Conservation (phyloP, 2,329 filamentous ascomycete species). For the Penicillium griseofulvum region DNA sequence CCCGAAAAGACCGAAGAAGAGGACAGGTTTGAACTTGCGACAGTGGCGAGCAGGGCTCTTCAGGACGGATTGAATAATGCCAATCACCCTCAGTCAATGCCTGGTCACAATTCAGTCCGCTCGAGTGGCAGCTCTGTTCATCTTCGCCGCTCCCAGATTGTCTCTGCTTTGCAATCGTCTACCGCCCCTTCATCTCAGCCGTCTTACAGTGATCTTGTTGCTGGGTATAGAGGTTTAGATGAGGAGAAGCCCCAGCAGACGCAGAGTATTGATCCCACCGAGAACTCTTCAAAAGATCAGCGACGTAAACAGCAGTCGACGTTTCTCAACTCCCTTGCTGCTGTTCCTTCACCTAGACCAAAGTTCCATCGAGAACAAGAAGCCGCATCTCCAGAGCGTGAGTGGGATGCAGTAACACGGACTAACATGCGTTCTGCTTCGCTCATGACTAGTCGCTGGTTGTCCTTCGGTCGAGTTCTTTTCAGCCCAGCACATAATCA, state of each 20-base stretch:
- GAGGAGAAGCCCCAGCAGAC: slow-evolving; percentile 14
- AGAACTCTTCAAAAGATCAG: slow-evolving; percentile 19
- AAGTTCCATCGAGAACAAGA: slow-evolving; percentile 33
- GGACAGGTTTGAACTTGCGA: slow-evolving; percentile 38
- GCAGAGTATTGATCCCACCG: not conserved
- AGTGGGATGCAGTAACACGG: slow-evolving; percentile 42
- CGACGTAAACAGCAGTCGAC: slow-evolving; percentile 26
- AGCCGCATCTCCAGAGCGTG: slow-evolving; percentile 43
- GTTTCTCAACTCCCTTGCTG: slow-evolving; percentile 26
- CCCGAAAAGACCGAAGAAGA: slow-evolving; percentile 14
- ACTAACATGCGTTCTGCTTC: slow-evolving; percentile 51
- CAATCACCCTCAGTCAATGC: slow-evolving; percentile 8
- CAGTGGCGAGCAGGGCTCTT: slow-evolving; percentile 38
- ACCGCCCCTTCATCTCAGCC: slow-evolving; percentile 52
- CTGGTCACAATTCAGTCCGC: slow-evolving; percentile 25
- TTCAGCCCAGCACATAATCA: slow-evolving; percentile 51
- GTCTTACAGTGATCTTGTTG: slow-evolving; percentile 54
- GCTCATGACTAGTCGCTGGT: slow-evolving; percentile 51
- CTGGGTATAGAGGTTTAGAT: slow-evolving; percentile 46
- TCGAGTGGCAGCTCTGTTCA: slow-evolving; percentile 38
- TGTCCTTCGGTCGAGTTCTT: slow-evolving; percentile 51
- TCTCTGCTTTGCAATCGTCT: slow-evolving; percentile 50
- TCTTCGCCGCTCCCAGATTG: slow-evolving; percentile 52
- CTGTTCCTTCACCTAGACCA: slow-evolving; percentile 20
- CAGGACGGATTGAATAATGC: slow-evolving; percentile 36